phyloP scores from a whole-genome alignment of 257 asterid genomes.

The Cordia subcordata region DNA sequence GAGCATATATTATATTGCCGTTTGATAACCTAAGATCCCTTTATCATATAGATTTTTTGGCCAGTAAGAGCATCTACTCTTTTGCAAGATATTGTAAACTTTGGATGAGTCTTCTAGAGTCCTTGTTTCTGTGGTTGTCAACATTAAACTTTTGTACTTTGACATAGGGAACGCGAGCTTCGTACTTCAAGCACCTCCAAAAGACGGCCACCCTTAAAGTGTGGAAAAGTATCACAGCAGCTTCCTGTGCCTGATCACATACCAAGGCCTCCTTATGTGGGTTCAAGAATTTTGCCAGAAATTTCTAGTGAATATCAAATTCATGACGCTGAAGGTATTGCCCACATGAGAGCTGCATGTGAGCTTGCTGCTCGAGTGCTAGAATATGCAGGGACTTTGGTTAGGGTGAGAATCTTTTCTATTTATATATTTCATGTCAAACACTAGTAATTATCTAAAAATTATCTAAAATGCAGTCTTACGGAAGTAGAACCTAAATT shows the following conservation, averaged over 20 bases:
- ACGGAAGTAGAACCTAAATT: background rate
- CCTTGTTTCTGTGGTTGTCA: background rate
- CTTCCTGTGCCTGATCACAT: conserved; percentile 88
- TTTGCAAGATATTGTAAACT: no score
- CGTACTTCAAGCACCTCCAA: conserved; percentile 42
- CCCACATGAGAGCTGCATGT: conserved; percentile 82
- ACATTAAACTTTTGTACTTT: conserved; percentile 1
- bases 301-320: conserved; percentile 64
- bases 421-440: background rate
- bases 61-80: no score
- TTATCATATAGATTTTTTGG: no score
- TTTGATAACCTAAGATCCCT: no score
- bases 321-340: conserved; percentile 76
- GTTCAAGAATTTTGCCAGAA: conserved; percentile 60
- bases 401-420: conserved; percentile 58
- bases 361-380: conserved; percentile 92
- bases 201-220: conserved; percentile 74
- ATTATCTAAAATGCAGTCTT: background rate
- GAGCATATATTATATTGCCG: no score
- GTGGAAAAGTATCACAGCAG: conserved; percentile 79
- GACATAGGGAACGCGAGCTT: conserved; percentile 73
- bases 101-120: no score
- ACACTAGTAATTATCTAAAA: background rate
- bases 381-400: conserved; percentile 81
- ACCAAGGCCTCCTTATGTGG: conserved; percentile 75